A percentile compares a stretch with the other conserved stretches of the same genome.
phyloP scores from a whole-genome alignment of 352 stramenopile species.

The Globisporangium nodosum region DNA sequence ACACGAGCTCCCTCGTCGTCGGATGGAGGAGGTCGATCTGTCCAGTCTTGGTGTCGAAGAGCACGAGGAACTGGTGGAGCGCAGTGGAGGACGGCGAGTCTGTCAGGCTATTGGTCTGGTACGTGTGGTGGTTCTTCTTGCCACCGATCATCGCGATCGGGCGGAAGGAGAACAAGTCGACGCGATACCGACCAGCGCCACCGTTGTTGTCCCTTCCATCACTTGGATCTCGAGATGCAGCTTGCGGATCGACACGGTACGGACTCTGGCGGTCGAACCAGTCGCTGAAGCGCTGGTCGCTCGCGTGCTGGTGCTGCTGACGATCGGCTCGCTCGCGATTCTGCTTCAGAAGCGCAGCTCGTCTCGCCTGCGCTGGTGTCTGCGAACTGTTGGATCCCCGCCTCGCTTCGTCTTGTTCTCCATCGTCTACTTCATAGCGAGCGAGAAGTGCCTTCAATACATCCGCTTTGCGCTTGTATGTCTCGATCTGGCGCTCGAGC shows the following conservation, averaged over 20 bases:
- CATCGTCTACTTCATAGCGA: neutral
- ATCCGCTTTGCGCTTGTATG: slow-evolving; percentile 6
- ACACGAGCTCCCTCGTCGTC: slow-evolving; percentile 12
- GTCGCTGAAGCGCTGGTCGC: slow-evolving; percentile 10
- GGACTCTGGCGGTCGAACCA: slow-evolving; percentile 10
- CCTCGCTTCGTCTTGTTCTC: neutral
- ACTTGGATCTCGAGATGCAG: neutral
- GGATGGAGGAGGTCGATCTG: slow-evolving; percentile 8
- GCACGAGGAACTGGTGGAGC: slow-evolving; percentile 9
- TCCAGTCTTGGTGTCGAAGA: slow-evolving; percentile 1
- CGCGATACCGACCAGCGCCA: neutral
- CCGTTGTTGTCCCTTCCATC: neutral
- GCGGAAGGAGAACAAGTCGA: slow-evolving; percentile 11
- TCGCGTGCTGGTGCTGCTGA: slow-evolving; percentile 6
- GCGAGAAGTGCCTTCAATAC: slow-evolving; percentile 4
- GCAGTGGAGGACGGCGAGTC: neutral
- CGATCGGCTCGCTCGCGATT: slow-evolving; percentile 4
- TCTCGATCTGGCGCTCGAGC: slow-evolving; percentile 1
- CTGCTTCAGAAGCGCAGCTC: neutral
- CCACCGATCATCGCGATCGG: slow-evolving; percentile 3
- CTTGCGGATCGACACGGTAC: neutral
- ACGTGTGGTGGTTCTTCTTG: slow-evolving; percentile 5
- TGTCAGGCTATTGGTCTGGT: too few species aligned
- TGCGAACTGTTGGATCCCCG: neutral
- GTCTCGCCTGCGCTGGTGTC: neutral